These are phyloP conservation scores for Ceratobasidium sp. DNA, from an alignment of 1,284 basidiomycete genomes.

Conservation along the genomic window DNA sequence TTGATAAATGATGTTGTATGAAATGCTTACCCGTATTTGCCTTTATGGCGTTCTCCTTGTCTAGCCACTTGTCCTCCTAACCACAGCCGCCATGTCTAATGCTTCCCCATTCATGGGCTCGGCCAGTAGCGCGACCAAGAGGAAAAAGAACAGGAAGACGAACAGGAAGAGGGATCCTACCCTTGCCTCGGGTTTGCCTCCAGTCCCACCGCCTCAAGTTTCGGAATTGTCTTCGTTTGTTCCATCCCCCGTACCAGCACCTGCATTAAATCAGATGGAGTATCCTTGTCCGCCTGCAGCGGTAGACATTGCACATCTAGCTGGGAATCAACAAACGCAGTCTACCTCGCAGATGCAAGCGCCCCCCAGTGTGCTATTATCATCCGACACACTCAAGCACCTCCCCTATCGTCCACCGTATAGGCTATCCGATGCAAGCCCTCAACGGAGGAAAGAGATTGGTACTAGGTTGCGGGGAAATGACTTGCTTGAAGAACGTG, in stretches of 20 bases:
- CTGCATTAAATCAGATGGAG: constrained; percentile 51
- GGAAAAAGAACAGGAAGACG: constrained; percentile 55
- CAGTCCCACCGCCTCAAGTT: constrained; percentile 47
- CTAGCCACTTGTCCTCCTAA: no score
- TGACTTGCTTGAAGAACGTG: constrained; percentile 89
- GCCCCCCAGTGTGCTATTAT: constrained; percentile 55
- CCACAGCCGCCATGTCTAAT: no score
- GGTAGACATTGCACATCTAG: constrained; percentile 71
- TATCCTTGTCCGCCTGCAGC: constrained; percentile 1
- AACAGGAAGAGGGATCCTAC: constrained; percentile 48
- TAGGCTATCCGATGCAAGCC: constrained; percentile 70
- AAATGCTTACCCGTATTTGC: no score
- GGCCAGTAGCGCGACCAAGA: constrained; percentile 49
- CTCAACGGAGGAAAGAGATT: constrained; percentile 48
- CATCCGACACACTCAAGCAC: constrained; percentile 58
- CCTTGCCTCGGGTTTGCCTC: constrained; percentile 47
- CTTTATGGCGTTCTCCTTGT: no score
- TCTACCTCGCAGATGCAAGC: constrained; percentile 54
- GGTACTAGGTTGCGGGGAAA: constrained; percentile 84
- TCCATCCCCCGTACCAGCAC: constrained; percentile 46
- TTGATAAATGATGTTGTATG: no score
- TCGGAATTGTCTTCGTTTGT: constrained; percentile 50
- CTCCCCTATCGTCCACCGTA: constrained; percentile 70
- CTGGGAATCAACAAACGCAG: constrained; percentile 80
- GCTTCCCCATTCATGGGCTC: no score